Base-by-base conservation (phyloP, 148 eudicot species). In the Chenopodium suecicum region DNA sequence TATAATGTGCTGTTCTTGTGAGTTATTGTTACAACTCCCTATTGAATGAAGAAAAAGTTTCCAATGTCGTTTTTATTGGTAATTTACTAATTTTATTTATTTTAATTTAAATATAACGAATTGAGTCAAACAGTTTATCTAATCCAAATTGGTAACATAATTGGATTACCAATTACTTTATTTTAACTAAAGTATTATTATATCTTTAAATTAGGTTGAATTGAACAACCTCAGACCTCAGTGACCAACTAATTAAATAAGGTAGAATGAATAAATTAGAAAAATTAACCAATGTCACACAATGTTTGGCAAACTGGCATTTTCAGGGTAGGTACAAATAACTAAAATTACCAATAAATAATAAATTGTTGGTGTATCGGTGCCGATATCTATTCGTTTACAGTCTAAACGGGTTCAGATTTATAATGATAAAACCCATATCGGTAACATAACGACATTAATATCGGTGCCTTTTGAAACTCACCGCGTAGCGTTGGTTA, bases 291-390 rank as follows among this genome's bases (percentile, higher is more conserved):
- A 17, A 71, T 78, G 85, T 71, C 72, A 78, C 65, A 46, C 64
- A 13, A 72, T 56, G 72, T 77, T 82, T 72, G 85, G 85, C 78
- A 46, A 10, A 71, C 14, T 60, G 41, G 25, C 84, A 76, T 71
- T 78, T 72, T 58, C 52, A 78, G 58, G 52, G 14, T 78, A 46
- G 78, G 85, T 82, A 25, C 41, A 77, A 65, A 52, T 46, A 71
- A 72, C 76, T 27, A 77, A 16, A 64, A 64, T 78, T 23, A 78
- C 74, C 79, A 69, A 76, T 14, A 76, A 27, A 52, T 66, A 81
- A 80, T 82, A 76, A 69, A 78, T 50, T 56, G 58, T 56, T 82
- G 72, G 85, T 27, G 27, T 27, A 27, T 27, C 27, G 27, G 31
- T 31, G 31, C 31, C 31, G 31, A 31, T 31, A 31, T 31, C 31